Percentiles rank a stretch among this genome's conserved stretches.
These are phyloP conservation scores for Styphnolobium japonicum DNA, from an alignment of 306 rosid genomes.

Conservation along the genomic window DNA sequence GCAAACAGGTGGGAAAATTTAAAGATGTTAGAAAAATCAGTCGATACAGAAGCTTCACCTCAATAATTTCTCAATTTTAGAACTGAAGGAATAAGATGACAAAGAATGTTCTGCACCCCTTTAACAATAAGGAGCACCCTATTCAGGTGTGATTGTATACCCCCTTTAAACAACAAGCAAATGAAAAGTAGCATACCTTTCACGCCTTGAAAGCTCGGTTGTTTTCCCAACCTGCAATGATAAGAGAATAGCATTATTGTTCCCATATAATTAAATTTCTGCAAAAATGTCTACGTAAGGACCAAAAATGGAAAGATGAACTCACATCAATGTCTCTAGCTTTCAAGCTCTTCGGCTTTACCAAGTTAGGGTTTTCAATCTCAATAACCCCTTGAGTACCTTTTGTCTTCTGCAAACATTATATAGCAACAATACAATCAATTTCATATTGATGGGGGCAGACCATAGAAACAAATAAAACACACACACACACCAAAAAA, in stretches of 20 bases:
- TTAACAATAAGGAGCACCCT: not conserved
- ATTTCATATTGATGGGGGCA: not conserved
- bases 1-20: slow-evolving; percentile 12
- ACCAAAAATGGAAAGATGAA: slow-evolving; percentile 14
- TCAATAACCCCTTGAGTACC: slow-evolving; percentile 82
- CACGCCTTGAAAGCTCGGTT: slow-evolving; percentile 91
- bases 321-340: slow-evolving; percentile 80
- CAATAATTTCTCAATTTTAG: not conserved
- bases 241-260: slow-evolving; percentile 11
- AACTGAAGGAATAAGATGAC: not conserved
- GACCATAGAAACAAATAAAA: not conserved
- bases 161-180: not conserved
- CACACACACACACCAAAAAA: not conserved
- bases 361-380: slow-evolving; percentile 91
- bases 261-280: not conserved
- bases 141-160: not conserved
- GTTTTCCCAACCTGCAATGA: slow-evolving; percentile 60
- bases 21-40: not conserved
- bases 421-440: slow-evolving; percentile 22
- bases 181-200: slow-evolving; percentile 52
- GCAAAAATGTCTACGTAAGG: not conserved
- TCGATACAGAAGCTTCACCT: not conserved
- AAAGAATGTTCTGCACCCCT: not conserved
- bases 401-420: slow-evolving; percentile 63
- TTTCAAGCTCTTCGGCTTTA: slow-evolving; percentile 65